Conservation (phyloP, 768 basidiomycete genomes). For the Scleroderma bovista region DNA sequence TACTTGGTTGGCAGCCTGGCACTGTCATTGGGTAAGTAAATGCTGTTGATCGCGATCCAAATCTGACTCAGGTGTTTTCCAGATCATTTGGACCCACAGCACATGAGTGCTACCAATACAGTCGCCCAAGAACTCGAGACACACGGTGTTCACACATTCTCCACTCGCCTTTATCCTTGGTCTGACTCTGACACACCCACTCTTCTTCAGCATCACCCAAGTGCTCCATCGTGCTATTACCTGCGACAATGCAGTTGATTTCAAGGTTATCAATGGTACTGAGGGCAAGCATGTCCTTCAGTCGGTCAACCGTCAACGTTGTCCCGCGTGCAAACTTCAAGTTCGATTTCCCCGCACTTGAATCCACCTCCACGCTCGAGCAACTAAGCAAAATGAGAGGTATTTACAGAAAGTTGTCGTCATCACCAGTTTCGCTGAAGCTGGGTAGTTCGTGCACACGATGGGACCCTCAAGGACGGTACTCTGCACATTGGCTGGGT, state of each 20-base stretch:
- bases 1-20: constrained; percentile 95
- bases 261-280: constrained; percentile 82
- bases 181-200: constrained; percentile 97
- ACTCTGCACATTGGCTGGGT: constrained; percentile 97
- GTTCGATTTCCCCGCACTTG: constrained; percentile 89
- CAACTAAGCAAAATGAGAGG: constrained; percentile 80
- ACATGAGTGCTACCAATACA: constrained; percentile 94
- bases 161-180: constrained; percentile 99
- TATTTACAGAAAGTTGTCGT: constrained; percentile 94
- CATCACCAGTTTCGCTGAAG: constrained; percentile 94
- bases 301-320: constrained; percentile 84
- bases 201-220: constrained; percentile 98
- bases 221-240: constrained; percentile 92
- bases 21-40: constrained; percentile 88
- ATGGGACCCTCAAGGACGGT: constrained; percentile 95
- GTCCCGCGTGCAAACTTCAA: constrained; percentile 98
- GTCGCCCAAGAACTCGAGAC: constrained; percentile 92
- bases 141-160: constrained; percentile 94
- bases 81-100: constrained; percentile 98
- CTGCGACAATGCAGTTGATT: constrained; percentile 93
- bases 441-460: constrained; percentile 95
- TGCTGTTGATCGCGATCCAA: constrained; percentile 3
- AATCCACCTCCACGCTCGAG: constrained; percentile 57
- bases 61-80: constrained; percentile 8
- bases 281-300: constrained; percentile 91